phyloP scores from a whole-genome alignment of 2,329 filamentous ascomycete species.

The Xylaria sp. region DNA sequence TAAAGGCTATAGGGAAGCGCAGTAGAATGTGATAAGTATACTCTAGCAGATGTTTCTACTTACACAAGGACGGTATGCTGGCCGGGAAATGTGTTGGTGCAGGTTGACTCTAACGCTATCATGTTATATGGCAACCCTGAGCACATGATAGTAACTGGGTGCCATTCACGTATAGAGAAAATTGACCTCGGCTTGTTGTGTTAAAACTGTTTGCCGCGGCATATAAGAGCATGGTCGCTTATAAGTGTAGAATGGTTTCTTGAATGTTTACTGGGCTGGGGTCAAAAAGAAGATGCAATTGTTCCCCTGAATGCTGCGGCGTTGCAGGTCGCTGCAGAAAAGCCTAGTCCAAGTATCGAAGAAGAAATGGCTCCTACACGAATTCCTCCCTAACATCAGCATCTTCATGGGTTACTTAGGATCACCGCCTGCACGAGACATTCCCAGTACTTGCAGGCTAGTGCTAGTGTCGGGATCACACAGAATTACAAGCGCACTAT shows the following conservation, averaged over 20 bases:
- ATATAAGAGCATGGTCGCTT: background rate
- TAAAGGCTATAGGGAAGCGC: background rate
- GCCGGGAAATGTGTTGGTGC: constrained; percentile 2
- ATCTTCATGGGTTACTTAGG: background rate
- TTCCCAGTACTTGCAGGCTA: constrained; percentile 15
- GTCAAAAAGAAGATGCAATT: background rate
- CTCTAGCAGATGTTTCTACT: background rate
- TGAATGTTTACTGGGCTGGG: background rate
- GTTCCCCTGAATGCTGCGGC: background rate
- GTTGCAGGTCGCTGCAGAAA: background rate
- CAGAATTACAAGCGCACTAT: background rate
- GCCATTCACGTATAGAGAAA: background rate
- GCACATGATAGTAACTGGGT: background rate
- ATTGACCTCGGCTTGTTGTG: background rate
- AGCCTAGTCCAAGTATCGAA: background rate
- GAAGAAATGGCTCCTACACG: constrained; percentile 2
- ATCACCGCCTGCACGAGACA: background rate
- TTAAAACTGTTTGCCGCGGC: background rate
- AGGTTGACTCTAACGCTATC: constrained; percentile 2
- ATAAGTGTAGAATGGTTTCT: background rate
- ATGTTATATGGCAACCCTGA: background rate
- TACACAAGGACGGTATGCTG: background rate
- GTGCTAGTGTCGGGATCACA: background rate
- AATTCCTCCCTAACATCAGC: background rate
- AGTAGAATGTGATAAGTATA: constrained; percentile 1